Percentiles rank a stretch among this genome's conserved stretches.
phyloP scores from a whole-genome alignment of 2,329 filamentous ascomycete genomes.

The Chaetomiaceae sp. region DNA sequence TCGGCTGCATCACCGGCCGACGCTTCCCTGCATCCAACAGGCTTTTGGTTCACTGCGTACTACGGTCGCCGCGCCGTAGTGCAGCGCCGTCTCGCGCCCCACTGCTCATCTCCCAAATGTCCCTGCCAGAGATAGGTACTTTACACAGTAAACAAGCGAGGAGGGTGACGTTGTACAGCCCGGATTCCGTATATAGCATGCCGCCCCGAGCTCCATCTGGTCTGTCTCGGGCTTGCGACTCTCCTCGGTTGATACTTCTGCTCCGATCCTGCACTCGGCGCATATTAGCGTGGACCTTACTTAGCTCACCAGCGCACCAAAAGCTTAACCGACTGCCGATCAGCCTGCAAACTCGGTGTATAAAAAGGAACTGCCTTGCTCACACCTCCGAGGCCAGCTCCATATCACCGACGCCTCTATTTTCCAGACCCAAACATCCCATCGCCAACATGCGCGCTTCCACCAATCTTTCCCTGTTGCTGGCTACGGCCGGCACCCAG shows the following conservation, averaged over 20 bases:
- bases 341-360: too few relatives aligned
- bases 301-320: neutral
- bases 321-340: too few relatives aligned
- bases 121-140: neutral
- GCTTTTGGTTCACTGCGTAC: conserved; percentile 4
- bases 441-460: conserved; percentile 21
- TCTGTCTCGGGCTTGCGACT: neutral
- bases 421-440: neutral
- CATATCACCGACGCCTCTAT: neutral
- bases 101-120: neutral
- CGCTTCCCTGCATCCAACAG: neutral
- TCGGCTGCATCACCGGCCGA: neutral
- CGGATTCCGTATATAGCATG: neutral
- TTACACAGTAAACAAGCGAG: too few relatives aligned
- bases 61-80: neutral
- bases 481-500: conserved; percentile 19
- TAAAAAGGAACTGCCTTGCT: too few relatives aligned
- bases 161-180: neutral
- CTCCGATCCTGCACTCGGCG: neutral
- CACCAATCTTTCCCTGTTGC: conserved; percentile 17
- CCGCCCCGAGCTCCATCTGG: neutral
- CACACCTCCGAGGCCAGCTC: too few relatives aligned
- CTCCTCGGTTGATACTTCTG: too few relatives aligned
- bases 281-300: neutral
- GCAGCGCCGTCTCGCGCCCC: neutral